Conservation (phyloP, 2,329 filamentous ascomycete genomes). For the Biscogniauxia marginata region DNA sequence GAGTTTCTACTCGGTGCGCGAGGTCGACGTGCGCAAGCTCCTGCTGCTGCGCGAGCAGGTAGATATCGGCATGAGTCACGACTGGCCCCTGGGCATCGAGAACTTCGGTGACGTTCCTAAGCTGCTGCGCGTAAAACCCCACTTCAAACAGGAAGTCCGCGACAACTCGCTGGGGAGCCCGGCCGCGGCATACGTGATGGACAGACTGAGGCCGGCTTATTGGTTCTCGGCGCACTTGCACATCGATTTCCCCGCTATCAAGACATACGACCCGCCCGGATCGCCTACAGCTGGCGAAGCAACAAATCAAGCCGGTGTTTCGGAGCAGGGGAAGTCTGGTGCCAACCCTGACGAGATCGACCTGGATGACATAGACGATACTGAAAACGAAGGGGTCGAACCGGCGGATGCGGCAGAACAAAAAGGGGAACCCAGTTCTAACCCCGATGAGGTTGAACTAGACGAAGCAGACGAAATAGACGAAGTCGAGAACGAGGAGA, state of each 20-base stretch:
- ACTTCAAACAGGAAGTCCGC: constrained; percentile 73
- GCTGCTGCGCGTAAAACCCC: constrained; percentile 71
- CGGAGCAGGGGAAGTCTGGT: constrained; percentile 1
- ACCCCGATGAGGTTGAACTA: constrained; percentile 72
- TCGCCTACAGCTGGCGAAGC: constrained; percentile 4
- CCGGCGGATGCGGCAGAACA: too few relatives aligned
- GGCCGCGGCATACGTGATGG: constrained; percentile 77
- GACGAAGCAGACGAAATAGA: constrained; percentile 32
- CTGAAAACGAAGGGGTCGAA: constrained; percentile 29
- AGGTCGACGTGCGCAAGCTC: constrained; percentile 87
- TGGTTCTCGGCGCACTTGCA: constrained; percentile 97
- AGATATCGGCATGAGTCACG: constrained; percentile 89
- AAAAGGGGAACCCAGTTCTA: constrained; percentile 33
- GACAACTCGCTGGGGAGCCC: constrained; percentile 75
- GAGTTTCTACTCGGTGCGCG: constrained; percentile 85
- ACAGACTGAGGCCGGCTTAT: constrained; percentile 75
- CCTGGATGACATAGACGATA: constrained; percentile 60
- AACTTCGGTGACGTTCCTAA: constrained; percentile 66
- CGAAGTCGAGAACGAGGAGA: constrained; percentile 16
- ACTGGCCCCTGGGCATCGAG: constrained; percentile 89
- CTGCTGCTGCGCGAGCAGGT: constrained; percentile 82
- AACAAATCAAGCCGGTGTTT: constrained; percentile 1
- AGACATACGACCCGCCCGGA: constrained; percentile 45
- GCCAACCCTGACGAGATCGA: constrained; percentile 69
- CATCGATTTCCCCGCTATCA: constrained; percentile 76